A percentile compares a stretch with the other conserved stretches of the same genome.
Evolutionary conservation across 805 yeast species (phyloP).

Genomic region (Candida schatavii): DNA sequence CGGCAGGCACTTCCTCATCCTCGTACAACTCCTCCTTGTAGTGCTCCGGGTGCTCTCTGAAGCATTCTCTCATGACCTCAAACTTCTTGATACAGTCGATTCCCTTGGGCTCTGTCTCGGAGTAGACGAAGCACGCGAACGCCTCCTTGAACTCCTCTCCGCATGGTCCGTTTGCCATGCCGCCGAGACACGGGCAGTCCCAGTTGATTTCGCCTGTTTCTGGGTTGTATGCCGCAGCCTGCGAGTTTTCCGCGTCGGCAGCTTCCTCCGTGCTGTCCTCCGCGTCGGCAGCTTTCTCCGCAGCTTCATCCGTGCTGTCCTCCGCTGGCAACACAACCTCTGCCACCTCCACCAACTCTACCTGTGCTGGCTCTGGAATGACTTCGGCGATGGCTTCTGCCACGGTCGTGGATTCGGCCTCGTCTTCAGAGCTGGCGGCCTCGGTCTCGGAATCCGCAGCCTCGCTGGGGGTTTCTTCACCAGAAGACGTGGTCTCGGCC

Average conservation of each 20-base stretch:
- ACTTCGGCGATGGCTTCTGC: not conserved
- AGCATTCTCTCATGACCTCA: conserved; percentile 89
- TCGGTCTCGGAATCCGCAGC: conserved; percentile 8
- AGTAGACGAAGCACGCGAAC: conserved; percentile 90
- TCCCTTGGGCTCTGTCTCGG: conserved; percentile 94
- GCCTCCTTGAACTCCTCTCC: conserved; percentile 67
- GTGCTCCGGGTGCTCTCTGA: conserved; percentile 87
- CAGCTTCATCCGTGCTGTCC: conserved; percentile 7
- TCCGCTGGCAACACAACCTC: conserved; percentile 6
- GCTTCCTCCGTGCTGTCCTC: conserved; percentile 8
- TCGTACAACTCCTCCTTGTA: conserved; percentile 89
- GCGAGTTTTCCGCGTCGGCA: conserved; percentile 23
- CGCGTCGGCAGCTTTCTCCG: not conserved
- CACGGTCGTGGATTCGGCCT: conserved; percentile 2
- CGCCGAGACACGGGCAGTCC: conserved; percentile 99
- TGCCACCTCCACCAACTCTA: conserved; percentile 1
- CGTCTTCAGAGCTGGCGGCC: conserved; percentile 6
- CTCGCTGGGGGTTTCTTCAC: too few species aligned
- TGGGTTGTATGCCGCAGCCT: conserved; percentile 80
- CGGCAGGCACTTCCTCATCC: conserved; percentile 44
- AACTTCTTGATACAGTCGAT: conserved; percentile 91
- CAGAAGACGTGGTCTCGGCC: not conserved
- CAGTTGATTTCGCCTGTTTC: conserved; percentile 98
- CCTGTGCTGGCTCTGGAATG: not conserved
- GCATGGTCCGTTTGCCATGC: conserved; percentile 99